These are phyloP conservation scores for Candida maris DNA, from an alignment of 805 yeast species.

Conservation along the genomic window DNA sequence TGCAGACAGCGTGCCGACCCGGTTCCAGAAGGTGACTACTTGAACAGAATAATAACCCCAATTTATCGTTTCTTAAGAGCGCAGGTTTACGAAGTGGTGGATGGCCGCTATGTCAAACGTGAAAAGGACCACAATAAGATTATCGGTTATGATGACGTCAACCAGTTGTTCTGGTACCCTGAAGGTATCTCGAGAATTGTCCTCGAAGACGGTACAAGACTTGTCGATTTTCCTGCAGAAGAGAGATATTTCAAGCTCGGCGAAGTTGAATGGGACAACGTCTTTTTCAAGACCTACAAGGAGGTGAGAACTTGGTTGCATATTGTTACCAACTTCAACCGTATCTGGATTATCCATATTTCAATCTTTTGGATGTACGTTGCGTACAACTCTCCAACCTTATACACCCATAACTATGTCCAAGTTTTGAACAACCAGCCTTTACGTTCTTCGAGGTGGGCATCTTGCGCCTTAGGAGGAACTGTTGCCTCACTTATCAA, in stretches of 20 bases:
- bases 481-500: conserved; percentile 77
- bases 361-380: conserved; percentile 92
- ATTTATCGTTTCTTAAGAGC: conserved; percentile 74
- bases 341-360: conserved; percentile 95
- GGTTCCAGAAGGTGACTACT: conserved; percentile 85
- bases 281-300: conserved; percentile 91
- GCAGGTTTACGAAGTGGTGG: conserved; percentile 76
- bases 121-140: conserved; percentile 79
- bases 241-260: conserved; percentile 89
- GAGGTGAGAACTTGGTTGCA: conserved; percentile 98
- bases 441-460: conserved; percentile 88
- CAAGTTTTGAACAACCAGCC: conserved; percentile 85
- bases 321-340: conserved; percentile 88
- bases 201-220: conserved; percentile 86
- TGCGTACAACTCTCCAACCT: conserved; percentile 87
- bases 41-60: conserved; percentile 91
- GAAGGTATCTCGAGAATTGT: conserved; percentile 94
- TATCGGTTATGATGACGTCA: conserved; percentile 95
- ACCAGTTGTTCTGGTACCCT: conserved; percentile 98
- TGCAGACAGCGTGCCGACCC: conserved; percentile 86
- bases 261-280: conserved; percentile 88
- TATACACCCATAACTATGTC: conserved; percentile 82
- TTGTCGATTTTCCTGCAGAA: conserved; percentile 83
- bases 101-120: conserved; percentile 80
- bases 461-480: conserved; percentile 91